These are phyloP conservation scores for Ocimum tenuiflorum DNA, from an alignment of 257 asterid genomes.

Conservation along the genomic window DNA sequence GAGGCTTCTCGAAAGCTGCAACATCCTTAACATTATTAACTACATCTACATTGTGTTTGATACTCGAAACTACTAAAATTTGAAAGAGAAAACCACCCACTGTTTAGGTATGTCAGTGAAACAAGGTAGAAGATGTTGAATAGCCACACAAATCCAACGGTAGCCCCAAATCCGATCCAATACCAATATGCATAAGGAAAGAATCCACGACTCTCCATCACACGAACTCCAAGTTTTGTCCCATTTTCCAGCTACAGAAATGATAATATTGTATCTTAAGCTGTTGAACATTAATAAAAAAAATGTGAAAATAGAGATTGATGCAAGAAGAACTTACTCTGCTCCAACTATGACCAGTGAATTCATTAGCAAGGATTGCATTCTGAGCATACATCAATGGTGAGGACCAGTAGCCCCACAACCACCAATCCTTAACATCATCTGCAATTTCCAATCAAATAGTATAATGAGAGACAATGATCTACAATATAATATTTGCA, in stretches of 20 bases:
- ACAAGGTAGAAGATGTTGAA: conserved; percentile 35
- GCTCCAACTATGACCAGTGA: conserved; percentile 54
- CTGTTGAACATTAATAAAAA: not conserved
- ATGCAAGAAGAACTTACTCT: conserved; percentile 30
- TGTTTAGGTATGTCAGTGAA: conserved; percentile 36
- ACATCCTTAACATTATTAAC: not conserved
- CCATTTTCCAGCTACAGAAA: conserved; percentile 34
- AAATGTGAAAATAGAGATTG: not conserved
- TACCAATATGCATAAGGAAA: conserved; percentile 55
- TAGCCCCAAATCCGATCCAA: conserved; percentile 56
- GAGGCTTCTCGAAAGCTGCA: conserved; percentile 55
- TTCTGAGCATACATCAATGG: conserved; percentile 68
- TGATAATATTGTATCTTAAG: not conserved
- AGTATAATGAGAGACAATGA: conserved; percentile 11
- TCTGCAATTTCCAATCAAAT: conserved; percentile 26
- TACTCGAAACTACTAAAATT: no score
- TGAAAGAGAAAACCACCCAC: conserved; percentile 30
- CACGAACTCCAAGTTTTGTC: conserved; percentile 34
- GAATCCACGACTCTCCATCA: conserved; percentile 38
- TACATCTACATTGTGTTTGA: no score
- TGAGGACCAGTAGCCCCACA: conserved; percentile 74
- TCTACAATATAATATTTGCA: no score
- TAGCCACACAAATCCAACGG: conserved; percentile 29
- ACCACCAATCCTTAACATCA: conserved; percentile 60
- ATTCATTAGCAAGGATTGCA: conserved; percentile 58